Evolutionary conservation across 306 rosid species (phyloP).

Genomic region (Citrullus mucosospermus): DNA sequence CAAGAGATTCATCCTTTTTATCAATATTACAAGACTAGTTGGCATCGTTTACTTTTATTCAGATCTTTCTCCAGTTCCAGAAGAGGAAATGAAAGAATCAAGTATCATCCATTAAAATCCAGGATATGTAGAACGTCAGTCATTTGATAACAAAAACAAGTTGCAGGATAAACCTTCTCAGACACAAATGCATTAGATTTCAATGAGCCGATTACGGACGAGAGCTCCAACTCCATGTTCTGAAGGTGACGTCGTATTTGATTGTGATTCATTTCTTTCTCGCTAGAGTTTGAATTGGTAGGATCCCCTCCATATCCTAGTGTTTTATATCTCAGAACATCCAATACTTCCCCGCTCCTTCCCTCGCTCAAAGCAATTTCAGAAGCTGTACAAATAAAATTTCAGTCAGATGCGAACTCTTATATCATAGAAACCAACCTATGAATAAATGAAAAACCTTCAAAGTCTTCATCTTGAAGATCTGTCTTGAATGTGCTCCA

Average conservation of each 20-base stretch:
- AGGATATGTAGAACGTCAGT: not conserved
- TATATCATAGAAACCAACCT: not conserved
- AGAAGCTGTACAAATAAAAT: slow-evolving; percentile 30
- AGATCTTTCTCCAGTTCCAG: not conserved
- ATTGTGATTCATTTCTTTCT: slow-evolving; percentile 18
- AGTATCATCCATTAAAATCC: not conserved
- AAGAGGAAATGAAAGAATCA: not conserved
- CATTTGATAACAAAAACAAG: not conserved
- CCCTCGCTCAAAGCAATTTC: slow-evolving; percentile 34
- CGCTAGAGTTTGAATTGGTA: slow-evolving; percentile 16
- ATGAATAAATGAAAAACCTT: slow-evolving; percentile 36
- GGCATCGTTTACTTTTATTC: not conserved
- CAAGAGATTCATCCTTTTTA: not conserved
- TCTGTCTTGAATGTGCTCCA: slow-evolving; percentile 63
- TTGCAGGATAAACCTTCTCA: slow-evolving; percentile 22
- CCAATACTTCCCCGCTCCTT: slow-evolving; percentile 14
- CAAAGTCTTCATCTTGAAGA: slow-evolving; percentile 27
- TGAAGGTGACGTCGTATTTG: slow-evolving; percentile 42
- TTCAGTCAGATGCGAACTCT: slow-evolving; percentile 10
- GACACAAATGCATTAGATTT: slow-evolving; percentile 26
- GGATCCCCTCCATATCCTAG: slow-evolving; percentile 17
- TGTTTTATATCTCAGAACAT: slow-evolving; percentile 24
- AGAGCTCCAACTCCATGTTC: slow-evolving; percentile 54
- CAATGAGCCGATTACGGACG: slow-evolving; percentile 35
- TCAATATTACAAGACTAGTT: not conserved